Evolutionary conservation across 2,329 filamentous ascomycete genomes (phyloP).

Genomic region (Ophiostoma novo-ulmi): DNA sequence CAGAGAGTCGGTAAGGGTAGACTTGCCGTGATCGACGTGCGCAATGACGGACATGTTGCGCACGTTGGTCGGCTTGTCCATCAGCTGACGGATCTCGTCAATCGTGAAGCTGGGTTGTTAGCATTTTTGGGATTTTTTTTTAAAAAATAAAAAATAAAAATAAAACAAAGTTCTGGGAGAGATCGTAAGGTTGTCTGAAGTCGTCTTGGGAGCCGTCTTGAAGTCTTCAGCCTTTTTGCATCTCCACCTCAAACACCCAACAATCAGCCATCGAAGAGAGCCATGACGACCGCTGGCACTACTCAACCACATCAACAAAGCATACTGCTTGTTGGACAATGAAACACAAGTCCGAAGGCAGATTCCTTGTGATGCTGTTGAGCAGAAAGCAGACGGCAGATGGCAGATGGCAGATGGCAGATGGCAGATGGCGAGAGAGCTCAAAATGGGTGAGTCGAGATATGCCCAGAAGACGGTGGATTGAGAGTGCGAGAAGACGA

Average conservation of each 20-base stretch:
- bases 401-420: not conserved
- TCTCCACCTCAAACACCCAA: not conserved
- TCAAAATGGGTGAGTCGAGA: slow-evolving; percentile 12
- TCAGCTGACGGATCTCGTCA: slow-evolving; percentile 77
- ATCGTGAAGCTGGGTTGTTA: slow-evolving; percentile 81
- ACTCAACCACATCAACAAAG: not conserved
- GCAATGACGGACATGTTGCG: slow-evolving; percentile 78
- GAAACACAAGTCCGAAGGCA: not conserved
- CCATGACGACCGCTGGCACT: not conserved
- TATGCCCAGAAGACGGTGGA: not conserved
- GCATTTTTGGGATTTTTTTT: not conserved
- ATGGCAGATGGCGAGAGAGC: not conserved
- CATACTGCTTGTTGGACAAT: not conserved
- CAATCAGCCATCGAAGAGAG: no score
- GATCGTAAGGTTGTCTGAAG: no score
- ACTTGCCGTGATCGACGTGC: slow-evolving; percentile 99
- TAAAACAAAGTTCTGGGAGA: not conserved
- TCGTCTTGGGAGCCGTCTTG: not conserved
- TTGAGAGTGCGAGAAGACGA: not conserved
- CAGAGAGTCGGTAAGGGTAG: slow-evolving; percentile 97
- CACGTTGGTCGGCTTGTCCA: slow-evolving; percentile 68
- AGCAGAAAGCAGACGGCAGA: not conserved
- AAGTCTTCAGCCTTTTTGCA: not conserved
- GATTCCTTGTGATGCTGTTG: not conserved
- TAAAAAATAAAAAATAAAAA: no score